These are phyloP conservation scores for Scheffersomyces quercinus DNA, from an alignment of 1,139 yeast genomes.

Conservation along the genomic window DNA sequence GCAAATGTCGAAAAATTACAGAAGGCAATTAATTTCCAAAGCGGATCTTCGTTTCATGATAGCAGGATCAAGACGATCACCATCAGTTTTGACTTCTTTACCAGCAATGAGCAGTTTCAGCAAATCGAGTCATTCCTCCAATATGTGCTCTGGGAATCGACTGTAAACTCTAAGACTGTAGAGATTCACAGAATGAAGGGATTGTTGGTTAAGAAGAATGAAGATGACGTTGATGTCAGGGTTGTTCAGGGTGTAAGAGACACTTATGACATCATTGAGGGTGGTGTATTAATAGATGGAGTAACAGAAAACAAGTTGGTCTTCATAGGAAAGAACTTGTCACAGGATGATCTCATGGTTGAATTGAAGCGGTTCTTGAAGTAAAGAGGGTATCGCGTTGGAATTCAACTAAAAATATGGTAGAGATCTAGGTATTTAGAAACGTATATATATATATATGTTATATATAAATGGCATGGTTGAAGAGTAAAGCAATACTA, in stretches of 20 bases:
- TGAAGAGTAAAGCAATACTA: no score
- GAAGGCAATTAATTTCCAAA: conserved; percentile 14
- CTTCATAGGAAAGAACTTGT: conserved; percentile 73
- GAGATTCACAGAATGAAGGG: conserved; percentile 90
- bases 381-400: not conserved
- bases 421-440: no score
- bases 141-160: conserved; percentile 65
- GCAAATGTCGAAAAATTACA: conserved; percentile 34
- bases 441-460: no score
- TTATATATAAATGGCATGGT: no score
- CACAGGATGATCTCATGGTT: conserved; percentile 25
- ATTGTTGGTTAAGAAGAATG: conserved; percentile 42
- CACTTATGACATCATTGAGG: conserved; percentile 76
- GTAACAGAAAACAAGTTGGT: conserved; percentile 59
- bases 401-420: no score
- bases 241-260: conserved; percentile 95
- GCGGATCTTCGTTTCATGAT: conserved; percentile 36
- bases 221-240: conserved; percentile 35
- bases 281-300: conserved; percentile 40
- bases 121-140: conserved; percentile 64
- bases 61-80: conserved; percentile 64
- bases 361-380: conserved; percentile 24
- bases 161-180: conserved; percentile 37
- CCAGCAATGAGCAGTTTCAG: conserved; percentile 29
- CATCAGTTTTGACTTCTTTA: conserved; percentile 51